Evolutionary conservation across 768 basidiomycete species (phyloP), one percentile per base, ranked within the genome.

Genomic region (Termitomyces bulborhizus): DNA sequence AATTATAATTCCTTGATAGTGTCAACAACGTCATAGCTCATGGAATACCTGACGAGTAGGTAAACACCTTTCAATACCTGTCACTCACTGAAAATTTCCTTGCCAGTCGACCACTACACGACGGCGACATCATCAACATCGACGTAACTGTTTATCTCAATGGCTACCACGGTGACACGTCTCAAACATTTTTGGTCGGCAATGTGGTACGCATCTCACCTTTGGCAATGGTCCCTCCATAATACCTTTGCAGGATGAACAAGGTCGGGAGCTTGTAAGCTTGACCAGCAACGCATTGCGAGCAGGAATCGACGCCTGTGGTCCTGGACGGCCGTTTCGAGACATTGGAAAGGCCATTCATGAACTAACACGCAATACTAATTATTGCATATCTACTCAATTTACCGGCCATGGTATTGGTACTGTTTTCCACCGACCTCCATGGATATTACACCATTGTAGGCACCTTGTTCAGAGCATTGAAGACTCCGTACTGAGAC

Each of bases 351-450:
- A 67, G 24, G 84, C 85, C 0, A 94, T 96, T 40, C 76, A 85
- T 54, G 70, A 74, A 8, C 57, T 84, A 2, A 63, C 82, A 4
- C 68, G 67, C 29, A 53, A 66, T 31, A 69, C 58, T 34, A 60
- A 66, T 6, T 90, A 82, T 62, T 85, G 79, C 1, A 78, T 93
- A 13, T 90, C 86, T 29, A 71, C 77, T 6, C 79, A 87, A 45
- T 90, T 93, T 60, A 81, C 81, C 0, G 93, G 94, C 3, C 94
- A 97, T 67, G 93, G 94, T 0, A 94, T 97, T 46, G 92, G 93
- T 7, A 77, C 73, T 8, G 74, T 76, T 6, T 97, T 97, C 59
- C 94, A 97, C 65, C 75, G 80, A 32, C 74, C 80, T 18, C 94
- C 94, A 0, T 94, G 86, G 85, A 90, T 96, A 61, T 66, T 86